A percentile compares a stretch with the other conserved stretches of the same genome.
These are phyloP conservation scores for Pisolithus orientalis DNA, from an alignment of 768 basidiomycete species.

Conservation along the genomic window DNA sequence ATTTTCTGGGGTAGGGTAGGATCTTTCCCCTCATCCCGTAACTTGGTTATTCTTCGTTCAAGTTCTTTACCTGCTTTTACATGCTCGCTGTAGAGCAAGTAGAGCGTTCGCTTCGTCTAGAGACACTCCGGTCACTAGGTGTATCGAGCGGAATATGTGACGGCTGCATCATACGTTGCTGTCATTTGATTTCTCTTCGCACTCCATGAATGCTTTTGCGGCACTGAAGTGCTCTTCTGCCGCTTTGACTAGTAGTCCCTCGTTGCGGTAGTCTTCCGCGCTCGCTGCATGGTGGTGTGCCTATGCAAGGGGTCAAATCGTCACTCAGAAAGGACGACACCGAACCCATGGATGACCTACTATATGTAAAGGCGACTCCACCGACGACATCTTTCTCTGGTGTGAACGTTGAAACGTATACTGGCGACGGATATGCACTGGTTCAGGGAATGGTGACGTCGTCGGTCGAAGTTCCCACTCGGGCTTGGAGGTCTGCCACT, in stretches of 20 bases:
- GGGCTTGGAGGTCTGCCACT: too few relatives aligned
- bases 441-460: too few relatives aligned
- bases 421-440: neutral
- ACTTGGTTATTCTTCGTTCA: conserved; percentile 62
- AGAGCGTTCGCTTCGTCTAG: conserved; percentile 72
- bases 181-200: conserved; percentile 67
- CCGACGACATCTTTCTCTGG: conserved; percentile 24
- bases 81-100: conserved; percentile 72
- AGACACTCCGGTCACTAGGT: conserved; percentile 5
- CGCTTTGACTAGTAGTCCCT: conserved; percentile 67
- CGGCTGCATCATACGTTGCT: conserved; percentile 48
- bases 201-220: conserved; percentile 67
- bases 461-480: too few relatives aligned
- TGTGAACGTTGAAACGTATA: neutral
- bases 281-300: conserved; percentile 80
- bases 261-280: conserved; percentile 63
- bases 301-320: conserved; percentile 30
- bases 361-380: conserved; percentile 46
- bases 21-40: conserved; percentile 73
- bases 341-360: conserved; percentile 26
- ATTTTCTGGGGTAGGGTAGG: conserved; percentile 65
- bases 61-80: conserved; percentile 64
- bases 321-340: neutral
- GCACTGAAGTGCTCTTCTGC: conserved; percentile 71
- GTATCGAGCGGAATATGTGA: neutral